Evolutionary conservation across 768 basidiomycete genomes (phyloP), one percentile per base, ranked within the genome.

Genomic region (Serendipita sp.): DNA sequence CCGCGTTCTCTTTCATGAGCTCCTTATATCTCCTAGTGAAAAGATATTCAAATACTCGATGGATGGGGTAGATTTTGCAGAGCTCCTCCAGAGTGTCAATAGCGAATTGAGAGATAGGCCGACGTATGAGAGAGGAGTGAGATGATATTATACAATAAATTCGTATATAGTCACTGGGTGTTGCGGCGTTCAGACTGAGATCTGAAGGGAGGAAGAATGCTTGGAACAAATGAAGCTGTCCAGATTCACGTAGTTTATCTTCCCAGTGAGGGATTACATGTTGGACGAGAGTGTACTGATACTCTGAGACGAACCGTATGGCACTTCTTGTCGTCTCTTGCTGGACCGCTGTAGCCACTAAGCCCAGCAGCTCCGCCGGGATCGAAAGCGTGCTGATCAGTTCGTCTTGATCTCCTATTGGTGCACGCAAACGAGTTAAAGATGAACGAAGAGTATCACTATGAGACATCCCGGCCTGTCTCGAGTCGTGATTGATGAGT

Each of bases 261-360:
- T 81, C 79, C 89, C 90, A 95, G 34, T 80, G 79, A 0, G 88
- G 88, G 2, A 82, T 70, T 58, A 90, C 75, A 64, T 82, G 76
- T 65, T 80, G 79, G 28, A 94, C 68, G 13, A 94, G 71, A 9
- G 74, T 75, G 53, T 76, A 75, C 68, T 95, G 91, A n/a, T 93
- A 72, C 1, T 72, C 69, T 2, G 83, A 80, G 33, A 83, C 69
- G 64, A 72, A 69, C 51, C 72, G 73, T 56, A 79, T 62, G 13
- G 71, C 66, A 3, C 67, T 69, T 2, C 63, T 33, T 0, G 74
- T 66, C 7, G 80, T 69, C 69, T 76, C 76, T 30, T 64, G 72
- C 63, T 69, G 73, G 70, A 77, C 86, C 43, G 70, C 77, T 3
- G 83, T 82, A 9, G 85, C 84, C 9, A 90, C 75, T 28, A 90